Evolutionary conservation across 257 asterid genomes (phyloP), one percentile per base, ranked within the genome.

Genomic region (Eustoma russellianum): DNA sequence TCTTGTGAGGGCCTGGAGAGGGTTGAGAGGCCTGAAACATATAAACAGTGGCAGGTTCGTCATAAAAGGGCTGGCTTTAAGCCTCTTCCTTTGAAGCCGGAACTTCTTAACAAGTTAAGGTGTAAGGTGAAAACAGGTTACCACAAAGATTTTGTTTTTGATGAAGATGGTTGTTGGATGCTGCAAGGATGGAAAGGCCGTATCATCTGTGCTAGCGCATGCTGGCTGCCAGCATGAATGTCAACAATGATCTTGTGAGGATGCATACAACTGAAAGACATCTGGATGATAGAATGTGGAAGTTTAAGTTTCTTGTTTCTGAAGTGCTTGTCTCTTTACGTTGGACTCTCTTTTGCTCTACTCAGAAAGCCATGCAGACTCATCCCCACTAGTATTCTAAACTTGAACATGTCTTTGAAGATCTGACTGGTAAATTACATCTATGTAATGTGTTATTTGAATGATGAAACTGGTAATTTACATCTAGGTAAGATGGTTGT

Each of bases 131-230:
- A 65, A 18, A 28, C 59, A 1, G 68, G 88, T 33, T 89, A 79
- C 72, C 86, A 86, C 67, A 66, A 71, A 49, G 94, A 89, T 75
- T 89, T 86, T 53, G 65, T 81, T 52, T 74, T 83, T 10, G 82
- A 73, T 52, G 88, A 78, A 79, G 95, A 89, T 65, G 82, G 93
- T 3, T 57, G 66, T 14, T 89, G 97, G 97, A 81, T 89, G 85
- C 54, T 89, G 59, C 97, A 86, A 69, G 97, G 97, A 19, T 89
- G 97, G 97, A 89, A 89, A 72, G 97, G 97, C 9, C 78, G 94
- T 70, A 73, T 89, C 33, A 62, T 83, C 15, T 77, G 51, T 28
- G 88, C 83, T 44, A 73, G 78, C 72, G 76, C 95, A 0, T 89
- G 95, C 68, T 89, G 96, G 96, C 65, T 65, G 41, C 94, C 94